phyloP scores from a whole-genome alignment of 208 protist genomes.

The Endotrypanum monterogeii region DNA sequence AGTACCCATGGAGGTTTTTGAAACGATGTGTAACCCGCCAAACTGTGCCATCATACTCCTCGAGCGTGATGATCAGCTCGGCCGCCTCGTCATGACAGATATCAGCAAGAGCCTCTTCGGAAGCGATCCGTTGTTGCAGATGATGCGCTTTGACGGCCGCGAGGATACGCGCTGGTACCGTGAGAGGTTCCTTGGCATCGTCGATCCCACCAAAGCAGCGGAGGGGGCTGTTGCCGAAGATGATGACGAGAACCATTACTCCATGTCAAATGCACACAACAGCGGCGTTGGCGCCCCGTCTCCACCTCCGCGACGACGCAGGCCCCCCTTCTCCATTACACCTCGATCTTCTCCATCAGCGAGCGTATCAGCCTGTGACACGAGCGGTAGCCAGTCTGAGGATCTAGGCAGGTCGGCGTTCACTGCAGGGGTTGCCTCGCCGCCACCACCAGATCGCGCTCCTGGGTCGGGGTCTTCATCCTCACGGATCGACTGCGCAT shows the following conservation, averaged over 20 bases:
- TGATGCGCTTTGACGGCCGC: constrained; percentile 80
- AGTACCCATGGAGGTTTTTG: constrained; percentile 83
- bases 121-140: constrained; percentile 80
- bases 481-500: not conserved
- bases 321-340: not conserved
- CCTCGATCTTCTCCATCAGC: not conserved
- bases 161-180: constrained; percentile 73
- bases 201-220: constrained; percentile 29
- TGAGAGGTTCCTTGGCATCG: constrained; percentile 56
- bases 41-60: constrained; percentile 89
- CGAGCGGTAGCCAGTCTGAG: not conserved
- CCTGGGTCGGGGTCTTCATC: not conserved
- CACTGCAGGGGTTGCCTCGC: not conserved
- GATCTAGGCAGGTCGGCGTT: not conserved
- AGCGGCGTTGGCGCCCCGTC: constrained; percentile 35
- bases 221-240: constrained; percentile 36
- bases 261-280: constrained; percentile 41
- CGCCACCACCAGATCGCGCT: too few relatives aligned
- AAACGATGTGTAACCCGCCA: constrained; percentile 89
- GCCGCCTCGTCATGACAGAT: constrained; percentile 81
- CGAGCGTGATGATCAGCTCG: constrained; percentile 55
- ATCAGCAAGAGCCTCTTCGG: constrained; percentile 84
- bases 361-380: not conserved
- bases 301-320: constrained; percentile 14
- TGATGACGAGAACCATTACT: constrained; percentile 70